Evolutionary conservation across 1,284 basidiomycete genomes (phyloP).

Genomic region (Cystobasidium sp.): DNA sequence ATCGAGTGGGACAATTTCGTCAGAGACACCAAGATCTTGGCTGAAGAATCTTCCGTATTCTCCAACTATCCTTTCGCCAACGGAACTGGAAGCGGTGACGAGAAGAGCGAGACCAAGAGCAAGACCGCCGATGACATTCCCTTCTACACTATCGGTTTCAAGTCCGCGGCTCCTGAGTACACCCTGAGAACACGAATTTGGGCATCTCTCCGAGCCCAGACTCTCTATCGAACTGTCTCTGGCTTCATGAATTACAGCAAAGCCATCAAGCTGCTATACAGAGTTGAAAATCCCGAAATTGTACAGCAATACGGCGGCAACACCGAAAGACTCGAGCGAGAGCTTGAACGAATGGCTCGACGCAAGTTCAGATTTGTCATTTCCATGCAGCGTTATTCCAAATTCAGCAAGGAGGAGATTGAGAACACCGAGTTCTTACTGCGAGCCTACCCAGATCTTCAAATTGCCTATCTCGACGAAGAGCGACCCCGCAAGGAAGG

Average conservation of each 20-base stretch:
- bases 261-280: constrained; percentile 99
- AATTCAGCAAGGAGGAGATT: constrained; percentile 99
- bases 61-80: constrained; percentile 53
- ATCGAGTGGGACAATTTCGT: constrained; percentile 99
- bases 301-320: constrained; percentile 97
- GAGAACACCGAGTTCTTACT: constrained; percentile 98
- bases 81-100: constrained; percentile 62
- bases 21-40: constrained; percentile 98
- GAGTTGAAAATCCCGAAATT: constrained; percentile 98
- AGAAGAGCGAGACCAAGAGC: constrained; percentile 74
- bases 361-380: constrained; percentile 99
- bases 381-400: constrained; percentile 99
- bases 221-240: constrained; percentile 96
- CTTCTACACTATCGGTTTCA: constrained; percentile 99
- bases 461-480: constrained; percentile 98
- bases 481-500: constrained; percentile 89
- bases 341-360: constrained; percentile 94
- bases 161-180: constrained; percentile 96
- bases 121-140: constrained; percentile 89
- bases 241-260: constrained; percentile 99
- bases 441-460: constrained; percentile 97
- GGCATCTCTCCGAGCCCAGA: constrained; percentile 97
- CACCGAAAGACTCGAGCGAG: constrained; percentile 94
- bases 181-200: constrained; percentile 98
- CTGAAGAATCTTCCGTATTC: constrained; percentile 89